These are phyloP conservation scores for Panellus pusillus DNA, from an alignment of 768 basidiomycete species.

Conservation along the genomic window DNA sequence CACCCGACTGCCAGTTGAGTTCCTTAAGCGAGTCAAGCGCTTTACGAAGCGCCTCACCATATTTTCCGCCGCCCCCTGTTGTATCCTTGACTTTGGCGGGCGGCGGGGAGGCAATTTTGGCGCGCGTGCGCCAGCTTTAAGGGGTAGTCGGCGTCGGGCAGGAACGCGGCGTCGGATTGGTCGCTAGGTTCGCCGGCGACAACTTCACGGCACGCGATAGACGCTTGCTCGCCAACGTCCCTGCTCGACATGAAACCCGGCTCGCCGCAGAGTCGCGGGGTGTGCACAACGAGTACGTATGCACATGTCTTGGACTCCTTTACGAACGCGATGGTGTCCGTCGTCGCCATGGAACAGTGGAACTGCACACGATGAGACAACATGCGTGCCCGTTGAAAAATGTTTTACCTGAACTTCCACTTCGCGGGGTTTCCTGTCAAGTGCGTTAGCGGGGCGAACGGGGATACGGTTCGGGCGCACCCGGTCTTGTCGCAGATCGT, in stretches of 20 bases:
- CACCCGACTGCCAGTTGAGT: constrained; percentile 31
- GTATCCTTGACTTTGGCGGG: constrained; percentile 20
- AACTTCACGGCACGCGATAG: constrained; percentile 80
- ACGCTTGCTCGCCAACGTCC: constrained; percentile 63
- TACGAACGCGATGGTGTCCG: constrained; percentile 86
- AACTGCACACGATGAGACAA: constrained; percentile 50
- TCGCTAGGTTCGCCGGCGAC: constrained; percentile 39
- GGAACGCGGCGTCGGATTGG: constrained; percentile 28
- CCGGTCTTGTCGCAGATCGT: constrained; percentile 93
- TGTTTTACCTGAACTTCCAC: constrained; percentile 87
- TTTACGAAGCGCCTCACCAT: constrained; percentile 38
- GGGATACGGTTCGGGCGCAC: constrained; percentile 7
- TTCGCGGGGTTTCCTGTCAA: constrained; percentile 60
- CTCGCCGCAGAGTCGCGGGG: constrained; percentile 89
- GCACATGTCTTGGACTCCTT: constrained; percentile 94
- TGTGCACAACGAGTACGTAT: constrained; percentile 92
- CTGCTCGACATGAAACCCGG: constrained; percentile 85
- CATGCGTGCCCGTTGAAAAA: neutral
- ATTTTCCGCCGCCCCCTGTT: constrained; percentile 29
- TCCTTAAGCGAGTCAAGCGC: constrained; percentile 39
- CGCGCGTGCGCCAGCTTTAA: constrained; percentile 50
- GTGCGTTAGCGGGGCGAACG: neutral
- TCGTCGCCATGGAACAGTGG: constrained; percentile 94
- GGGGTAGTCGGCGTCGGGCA: constrained; percentile 58
- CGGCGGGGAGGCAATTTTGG: constrained; percentile 44